Percentiles rank a stretch among this genome's conserved stretches.
phyloP scores from a whole-genome alignment of 192 early-diverging fungal species.

The Gigaspora rosea region DNA sequence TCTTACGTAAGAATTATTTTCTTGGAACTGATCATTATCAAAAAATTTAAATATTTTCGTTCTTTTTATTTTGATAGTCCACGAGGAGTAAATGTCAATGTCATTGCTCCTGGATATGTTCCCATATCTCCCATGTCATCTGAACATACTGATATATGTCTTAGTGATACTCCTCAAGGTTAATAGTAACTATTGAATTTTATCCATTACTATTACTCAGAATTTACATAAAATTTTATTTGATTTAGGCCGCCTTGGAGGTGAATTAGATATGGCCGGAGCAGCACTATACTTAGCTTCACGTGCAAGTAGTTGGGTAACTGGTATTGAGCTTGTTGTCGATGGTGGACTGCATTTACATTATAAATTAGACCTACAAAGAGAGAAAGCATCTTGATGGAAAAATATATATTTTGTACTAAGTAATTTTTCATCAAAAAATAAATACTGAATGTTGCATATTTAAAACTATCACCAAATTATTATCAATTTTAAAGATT shows the following conservation, averaged over 20 bases:
- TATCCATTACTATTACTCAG: not conserved
- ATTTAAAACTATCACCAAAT: too few relatives aligned
- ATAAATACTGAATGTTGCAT: too few relatives aligned
- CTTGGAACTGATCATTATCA: not conserved
- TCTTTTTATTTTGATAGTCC: slow-evolving; percentile 35
- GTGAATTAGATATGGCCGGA: slow-evolving; percentile 16
- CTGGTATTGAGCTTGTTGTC: not conserved
- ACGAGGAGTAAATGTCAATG: slow-evolving; percentile 63
- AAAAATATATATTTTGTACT: too few relatives aligned
- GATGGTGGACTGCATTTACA: slow-evolving; percentile 16
- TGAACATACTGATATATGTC: not conserved
- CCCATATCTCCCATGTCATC: slow-evolving; percentile 30
- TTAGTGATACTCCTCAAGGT: not conserved
- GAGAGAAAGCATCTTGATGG: too few relatives aligned
- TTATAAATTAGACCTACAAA: not conserved
- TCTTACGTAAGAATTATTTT: slow-evolving; percentile 35
- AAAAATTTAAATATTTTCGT: not conserved
- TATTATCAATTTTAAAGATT: too few relatives aligned
- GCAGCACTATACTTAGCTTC: slow-evolving; percentile 9
- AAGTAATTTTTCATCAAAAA: too few relatives aligned
- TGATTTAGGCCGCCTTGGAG: slow-evolving; percentile 6
- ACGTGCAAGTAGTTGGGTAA: slow-evolving; percentile 6
- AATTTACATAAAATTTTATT: not conserved
- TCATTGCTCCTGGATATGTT: slow-evolving; percentile 72
- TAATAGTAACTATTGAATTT: not conserved